Percentiles rank a stretch among this genome's conserved stretches.
Evolutionary conservation across 2,329 filamentous ascomycete species (phyloP).

Genomic region (Akanthomyces uredinophilus): DNA sequence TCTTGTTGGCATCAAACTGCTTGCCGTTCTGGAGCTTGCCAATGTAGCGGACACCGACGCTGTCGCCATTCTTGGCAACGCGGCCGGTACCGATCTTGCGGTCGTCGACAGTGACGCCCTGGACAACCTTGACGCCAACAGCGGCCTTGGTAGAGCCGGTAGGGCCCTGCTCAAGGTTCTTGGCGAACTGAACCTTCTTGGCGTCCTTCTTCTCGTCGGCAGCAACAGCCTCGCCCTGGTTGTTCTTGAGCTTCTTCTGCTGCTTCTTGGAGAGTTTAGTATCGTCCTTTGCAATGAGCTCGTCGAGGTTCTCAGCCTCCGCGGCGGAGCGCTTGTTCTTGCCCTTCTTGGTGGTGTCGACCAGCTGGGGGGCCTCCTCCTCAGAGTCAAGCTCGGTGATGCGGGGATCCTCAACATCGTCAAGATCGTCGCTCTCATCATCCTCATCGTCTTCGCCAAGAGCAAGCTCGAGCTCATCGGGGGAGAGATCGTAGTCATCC

Average conservation of each 20-base stretch:
- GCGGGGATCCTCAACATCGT: constrained; percentile 72
- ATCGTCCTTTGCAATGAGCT: constrained; percentile 76
- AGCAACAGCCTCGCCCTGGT: constrained; percentile 80
- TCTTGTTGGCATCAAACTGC: constrained; percentile 98
- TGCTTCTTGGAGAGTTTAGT: constrained; percentile 90
- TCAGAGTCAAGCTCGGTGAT: constrained; percentile 79
- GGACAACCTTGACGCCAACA: constrained; percentile 69
- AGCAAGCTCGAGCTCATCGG: constrained; percentile 70
- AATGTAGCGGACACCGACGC: constrained; percentile 93
- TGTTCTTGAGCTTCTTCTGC: constrained; percentile 97
- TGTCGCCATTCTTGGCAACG: constrained; percentile 83
- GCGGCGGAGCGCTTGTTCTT: constrained; percentile 94
- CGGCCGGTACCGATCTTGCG: constrained; percentile 85
- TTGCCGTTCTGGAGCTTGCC: constrained; percentile 94
- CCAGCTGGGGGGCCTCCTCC: constrained; percentile 62
- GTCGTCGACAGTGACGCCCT: constrained; percentile 91
- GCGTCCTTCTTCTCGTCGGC: constrained; percentile 58
- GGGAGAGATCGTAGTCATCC: constrained; percentile 75
- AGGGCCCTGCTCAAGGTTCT: constrained; percentile 96
- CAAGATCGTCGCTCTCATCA: constrained; percentile 70
- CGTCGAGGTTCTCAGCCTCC: constrained; percentile 73
- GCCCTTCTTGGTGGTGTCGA: constrained; percentile 55
- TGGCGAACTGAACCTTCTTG: constrained; percentile 98
- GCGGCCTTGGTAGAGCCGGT: constrained; percentile 62
- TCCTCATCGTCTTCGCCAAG: constrained; percentile 69